Percentiles rank a stretch among this genome's conserved stretches.
Evolutionary conservation across 2,329 filamentous ascomycete genomes (phyloP).

Genomic region (Zalaria obscura): DNA sequence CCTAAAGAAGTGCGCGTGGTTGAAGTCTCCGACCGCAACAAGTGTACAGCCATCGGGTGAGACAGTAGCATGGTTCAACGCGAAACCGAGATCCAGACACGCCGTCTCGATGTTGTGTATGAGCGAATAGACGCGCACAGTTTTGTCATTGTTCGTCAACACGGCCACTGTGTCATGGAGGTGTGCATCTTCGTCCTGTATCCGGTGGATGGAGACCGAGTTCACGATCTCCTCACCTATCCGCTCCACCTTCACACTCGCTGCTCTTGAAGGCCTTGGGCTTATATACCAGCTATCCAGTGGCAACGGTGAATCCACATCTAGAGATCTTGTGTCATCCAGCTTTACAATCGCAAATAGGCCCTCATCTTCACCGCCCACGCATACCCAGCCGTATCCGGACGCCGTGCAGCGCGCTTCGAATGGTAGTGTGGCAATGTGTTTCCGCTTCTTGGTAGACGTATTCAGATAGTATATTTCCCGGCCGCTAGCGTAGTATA

Average conservation of each 20-base stretch:
- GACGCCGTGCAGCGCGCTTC: constrained; percentile 77
- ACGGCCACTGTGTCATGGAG: constrained; percentile 48
- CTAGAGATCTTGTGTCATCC: constrained; percentile 24
- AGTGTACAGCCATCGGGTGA: constrained; percentile 75
- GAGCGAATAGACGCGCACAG: constrained; percentile 71
- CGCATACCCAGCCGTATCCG: constrained; percentile 75
- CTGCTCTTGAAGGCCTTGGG: constrained; percentile 35
- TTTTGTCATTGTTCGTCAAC: constrained; percentile 82
- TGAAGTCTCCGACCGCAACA: constrained; percentile 75
- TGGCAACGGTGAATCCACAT: constrained; percentile 44
- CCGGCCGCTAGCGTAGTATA: constrained; percentile 72
- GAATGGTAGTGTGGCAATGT: constrained; percentile 54
- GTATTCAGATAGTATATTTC: constrained; percentile 47
- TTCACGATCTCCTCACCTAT: constrained; percentile 53
- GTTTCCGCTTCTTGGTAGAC: constrained; percentile 55
- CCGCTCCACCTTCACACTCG: constrained; percentile 40
- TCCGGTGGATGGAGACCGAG: constrained; percentile 49
- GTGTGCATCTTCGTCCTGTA: constrained; percentile 35
- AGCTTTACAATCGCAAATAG: constrained; percentile 72
- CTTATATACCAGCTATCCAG: constrained; percentile 22
- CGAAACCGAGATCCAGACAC: constrained; percentile 61
- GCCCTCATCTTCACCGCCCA: constrained; percentile 70
- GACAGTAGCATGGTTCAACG: constrained; percentile 87
- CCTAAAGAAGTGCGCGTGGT: constrained; percentile 71
- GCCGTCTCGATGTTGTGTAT: constrained; percentile 53